A percentile compares a stretch with the other conserved stretches of the same genome.
These are phyloP conservation scores for Ustilago esculenta DNA, from an alignment of 1,284 basidiomycete species.

Conservation along the genomic window DNA sequence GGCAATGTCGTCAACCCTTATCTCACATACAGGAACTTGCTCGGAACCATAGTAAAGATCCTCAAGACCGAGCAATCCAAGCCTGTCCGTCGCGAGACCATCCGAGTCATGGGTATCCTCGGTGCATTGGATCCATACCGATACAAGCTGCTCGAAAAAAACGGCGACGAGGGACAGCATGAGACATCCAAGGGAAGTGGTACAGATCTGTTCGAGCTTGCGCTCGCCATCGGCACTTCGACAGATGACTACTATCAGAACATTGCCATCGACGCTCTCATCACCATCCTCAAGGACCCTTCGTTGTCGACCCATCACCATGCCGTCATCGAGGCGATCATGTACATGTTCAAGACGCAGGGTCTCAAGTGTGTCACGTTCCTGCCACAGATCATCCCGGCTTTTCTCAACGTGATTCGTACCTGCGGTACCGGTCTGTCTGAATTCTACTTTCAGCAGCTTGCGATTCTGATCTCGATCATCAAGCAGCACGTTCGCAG, in stretches of 20 bases:
- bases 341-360: conserved; percentile 99
- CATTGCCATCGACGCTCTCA: conserved; percentile 88
- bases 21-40: conserved; percentile 86
- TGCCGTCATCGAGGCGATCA: conserved; percentile 92
- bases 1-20: conserved; percentile 93
- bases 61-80: conserved; percentile 83
- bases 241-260: conserved; percentile 96
- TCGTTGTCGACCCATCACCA: conserved; percentile 73
- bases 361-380: conserved; percentile 96
- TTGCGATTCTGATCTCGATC: conserved; percentile 93
- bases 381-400: conserved; percentile 94
- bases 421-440: conserved; percentile 80
- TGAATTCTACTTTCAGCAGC: conserved; percentile 94
- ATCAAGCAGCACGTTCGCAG: conserved; percentile 98
- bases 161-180: conserved; percentile 75
- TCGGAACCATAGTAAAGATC: conserved; percentile 87
- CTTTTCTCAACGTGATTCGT: conserved; percentile 88
- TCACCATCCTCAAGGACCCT: conserved; percentile 81
- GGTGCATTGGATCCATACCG: conserved; percentile 98
- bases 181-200: conserved; percentile 69
- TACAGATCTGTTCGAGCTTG: conserved; percentile 72
- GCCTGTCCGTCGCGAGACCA: conserved; percentile 78
- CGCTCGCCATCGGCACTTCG: conserved; percentile 69
- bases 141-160: conserved; percentile 83
- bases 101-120: conserved; percentile 93